Evolutionary conservation across 148 eudicot genomes (phyloP).

Genomic region (Cornus kousa): DNA sequence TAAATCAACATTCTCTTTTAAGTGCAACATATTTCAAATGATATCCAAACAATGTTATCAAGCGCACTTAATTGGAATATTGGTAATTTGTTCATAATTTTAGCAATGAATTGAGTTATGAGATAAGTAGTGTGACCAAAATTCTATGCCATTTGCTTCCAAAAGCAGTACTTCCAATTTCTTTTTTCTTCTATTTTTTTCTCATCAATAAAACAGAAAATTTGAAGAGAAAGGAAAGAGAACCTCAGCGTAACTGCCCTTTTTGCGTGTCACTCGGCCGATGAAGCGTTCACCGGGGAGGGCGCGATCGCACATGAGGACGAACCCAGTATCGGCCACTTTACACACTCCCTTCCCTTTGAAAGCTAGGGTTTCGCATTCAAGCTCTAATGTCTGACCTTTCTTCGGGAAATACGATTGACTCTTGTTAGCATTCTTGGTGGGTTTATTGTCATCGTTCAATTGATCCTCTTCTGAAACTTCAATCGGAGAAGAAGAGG

Average conservation of each 20-base stretch:
- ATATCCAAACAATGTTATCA: too few species aligned
- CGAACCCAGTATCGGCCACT: slow-evolving; percentile 71
- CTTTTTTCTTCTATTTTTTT: too few species aligned
- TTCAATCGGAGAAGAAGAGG: slow-evolving; percentile 17
- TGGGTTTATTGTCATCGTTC: background rate
- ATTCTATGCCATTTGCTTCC: too few species aligned
- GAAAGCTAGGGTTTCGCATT: slow-evolving; percentile 72
- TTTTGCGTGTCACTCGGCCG: slow-evolving; percentile 83
- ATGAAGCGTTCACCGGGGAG: slow-evolving; percentile 90
- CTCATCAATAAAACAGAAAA: background rate
- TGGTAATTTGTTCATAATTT: too few species aligned
- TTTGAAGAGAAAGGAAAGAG: background rate
- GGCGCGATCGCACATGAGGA: slow-evolving; percentile 91
- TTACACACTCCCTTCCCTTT: slow-evolving; percentile 89
- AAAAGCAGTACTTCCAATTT: too few species aligned
- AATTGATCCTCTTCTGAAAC: slow-evolving; percentile 21
- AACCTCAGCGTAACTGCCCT: slow-evolving; percentile 86
- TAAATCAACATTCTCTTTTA: too few species aligned
- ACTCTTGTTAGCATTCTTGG: slow-evolving; percentile 1
- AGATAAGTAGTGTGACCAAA: too few species aligned
- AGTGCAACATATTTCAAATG: too few species aligned
- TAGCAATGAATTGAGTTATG: too few species aligned
- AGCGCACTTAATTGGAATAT: too few species aligned
- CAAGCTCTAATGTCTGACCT: slow-evolving; percentile 75
- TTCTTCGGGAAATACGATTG: slow-evolving; percentile 70